Conservation (phyloP, 1,139 yeast genomes). For the Debaryomyces sp. region DNA sequence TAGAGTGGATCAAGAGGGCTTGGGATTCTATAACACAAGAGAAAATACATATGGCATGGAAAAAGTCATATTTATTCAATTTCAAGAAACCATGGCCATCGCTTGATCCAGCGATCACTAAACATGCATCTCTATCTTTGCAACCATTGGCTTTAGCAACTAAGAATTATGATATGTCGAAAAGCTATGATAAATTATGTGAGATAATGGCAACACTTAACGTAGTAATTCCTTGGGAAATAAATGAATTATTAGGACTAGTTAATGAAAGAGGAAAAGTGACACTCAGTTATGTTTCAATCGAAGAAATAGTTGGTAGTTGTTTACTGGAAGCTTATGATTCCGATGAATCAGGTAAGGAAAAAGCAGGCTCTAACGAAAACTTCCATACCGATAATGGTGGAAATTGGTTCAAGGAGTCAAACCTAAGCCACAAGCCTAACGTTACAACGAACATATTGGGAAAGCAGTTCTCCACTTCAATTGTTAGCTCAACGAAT, state of each 20-base stretch:
- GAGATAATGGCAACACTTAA: constrained; percentile 46
- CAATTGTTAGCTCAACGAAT: not conserved
- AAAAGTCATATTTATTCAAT: constrained; percentile 34
- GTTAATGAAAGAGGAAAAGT: constrained; percentile 61
- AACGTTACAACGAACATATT: not conserved
- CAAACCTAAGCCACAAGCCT: not conserved
- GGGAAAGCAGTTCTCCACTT: not conserved
- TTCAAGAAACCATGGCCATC: constrained; percentile 28
- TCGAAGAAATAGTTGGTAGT: constrained; percentile 64
- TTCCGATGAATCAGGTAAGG: constrained; percentile 13
- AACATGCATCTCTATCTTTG: constrained; percentile 13
- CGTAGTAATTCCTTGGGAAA: constrained; percentile 61
- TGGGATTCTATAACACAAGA: constrained; percentile 56
- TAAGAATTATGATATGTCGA: constrained; percentile 21
- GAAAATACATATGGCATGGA: constrained; percentile 57
- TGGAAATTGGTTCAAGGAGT: constrained; percentile 4
- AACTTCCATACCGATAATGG: not conserved
- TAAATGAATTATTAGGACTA: constrained; percentile 55
- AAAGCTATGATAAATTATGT: constrained; percentile 39
- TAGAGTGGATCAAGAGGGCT: constrained; percentile 58
- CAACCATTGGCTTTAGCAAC: constrained; percentile 12
- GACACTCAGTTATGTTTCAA: constrained; percentile 57
- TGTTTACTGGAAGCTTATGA: constrained; percentile 49
- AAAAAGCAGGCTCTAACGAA: constrained; percentile 5
- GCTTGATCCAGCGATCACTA: constrained; percentile 12